A percentile compares a stretch with the other conserved stretches of the same genome.
phyloP scores from a whole-genome alignment of 495 filamentous ascomycete species.

The Penicillium manginii region DNA sequence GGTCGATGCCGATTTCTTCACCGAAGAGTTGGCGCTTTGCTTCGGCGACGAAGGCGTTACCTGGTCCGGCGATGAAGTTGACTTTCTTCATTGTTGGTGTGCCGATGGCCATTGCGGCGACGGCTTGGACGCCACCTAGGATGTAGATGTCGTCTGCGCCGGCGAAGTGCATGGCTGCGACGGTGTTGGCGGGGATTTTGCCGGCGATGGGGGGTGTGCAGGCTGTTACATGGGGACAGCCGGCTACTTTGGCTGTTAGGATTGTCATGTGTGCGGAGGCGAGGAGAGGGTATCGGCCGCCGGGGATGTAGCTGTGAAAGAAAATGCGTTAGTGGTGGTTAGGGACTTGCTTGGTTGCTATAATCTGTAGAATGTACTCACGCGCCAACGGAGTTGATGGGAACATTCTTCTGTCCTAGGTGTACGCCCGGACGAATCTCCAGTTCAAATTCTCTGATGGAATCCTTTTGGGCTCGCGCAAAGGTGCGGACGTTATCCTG shows the following conservation, averaged over 20 bases:
- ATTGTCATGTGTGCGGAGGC: slow-evolving; percentile 63
- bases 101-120: slow-evolving; percentile 81
- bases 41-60: slow-evolving; percentile 59
- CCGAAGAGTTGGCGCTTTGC: slow-evolving; percentile 58
- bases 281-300: slow-evolving; percentile 57
- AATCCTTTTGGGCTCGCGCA: slow-evolving; percentile 48
- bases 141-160: slow-evolving; percentile 58
- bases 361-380: slow-evolving; percentile 13
- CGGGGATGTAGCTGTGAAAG: slow-evolving; percentile 47
- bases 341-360: no score
- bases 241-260: slow-evolving; percentile 58
- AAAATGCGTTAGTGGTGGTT: no score
- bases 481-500: slow-evolving; percentile 55
- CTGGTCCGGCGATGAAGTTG: slow-evolving; percentile 58
- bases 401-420: slow-evolving; percentile 53
- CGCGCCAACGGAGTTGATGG: slow-evolving; percentile 41
- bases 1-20: slow-evolving; percentile 55
- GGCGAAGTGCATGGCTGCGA: slow-evolving; percentile 58
- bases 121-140: slow-evolving; percentile 57
- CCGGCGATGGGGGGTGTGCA: slow-evolving; percentile 57
- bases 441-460: slow-evolving; percentile 50
- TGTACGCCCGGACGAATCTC: slow-evolving; percentile 54
- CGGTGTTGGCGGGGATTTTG: slow-evolving; percentile 51
- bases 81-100: slow-evolving; percentile 64
- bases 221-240: slow-evolving; percentile 51